Conservation (phyloP, 495 filamentous ascomycete genomes). For the Penicillium longicatenatum region DNA sequence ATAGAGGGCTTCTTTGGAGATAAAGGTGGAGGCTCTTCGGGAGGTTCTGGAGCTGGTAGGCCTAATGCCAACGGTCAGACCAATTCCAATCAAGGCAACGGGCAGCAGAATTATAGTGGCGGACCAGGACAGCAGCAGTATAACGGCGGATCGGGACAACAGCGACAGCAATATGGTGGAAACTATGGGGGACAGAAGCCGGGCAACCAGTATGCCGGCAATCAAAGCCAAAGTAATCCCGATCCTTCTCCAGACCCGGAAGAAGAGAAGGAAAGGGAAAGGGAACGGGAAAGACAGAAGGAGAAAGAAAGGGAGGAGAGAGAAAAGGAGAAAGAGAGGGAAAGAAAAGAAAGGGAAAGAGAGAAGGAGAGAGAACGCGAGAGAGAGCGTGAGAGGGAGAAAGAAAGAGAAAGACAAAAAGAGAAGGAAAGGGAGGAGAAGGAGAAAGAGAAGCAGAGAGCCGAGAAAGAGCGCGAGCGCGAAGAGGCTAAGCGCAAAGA, state of each 20-base stretch:
- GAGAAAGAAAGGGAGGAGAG: slow-evolving; percentile 12
- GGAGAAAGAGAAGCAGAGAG: slow-evolving; percentile 20
- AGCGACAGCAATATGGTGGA: slow-evolving; percentile 27
- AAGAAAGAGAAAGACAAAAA: slow-evolving; percentile 1
- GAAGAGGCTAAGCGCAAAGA: slow-evolving; percentile 64
- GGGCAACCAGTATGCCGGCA: slow-evolving; percentile 39
- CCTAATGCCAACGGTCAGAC: slow-evolving; percentile 24
- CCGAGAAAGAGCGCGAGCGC: slow-evolving; percentile 57
- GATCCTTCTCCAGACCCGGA: slow-evolving; percentile 28
- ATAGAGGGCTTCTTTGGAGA: slow-evolving; percentile 2
- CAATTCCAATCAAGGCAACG: slow-evolving; percentile 18
- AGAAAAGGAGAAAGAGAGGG: background rate
- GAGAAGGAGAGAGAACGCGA: background rate
- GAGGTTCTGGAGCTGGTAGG: slow-evolving; percentile 24
- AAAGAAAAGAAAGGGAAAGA: slow-evolving; percentile 13
- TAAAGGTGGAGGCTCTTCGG: slow-evolving; percentile 29
- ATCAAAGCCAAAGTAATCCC: slow-evolving; percentile 37
- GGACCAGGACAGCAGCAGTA: slow-evolving; percentile 23
- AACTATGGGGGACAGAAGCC: slow-evolving; percentile 30
- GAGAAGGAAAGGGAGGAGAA: slow-evolving; percentile 10
- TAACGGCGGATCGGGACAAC: slow-evolving; percentile 10
- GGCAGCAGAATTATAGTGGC: slow-evolving; percentile 20
- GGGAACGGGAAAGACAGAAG: slow-evolving; percentile 1
- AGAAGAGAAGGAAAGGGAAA: slow-evolving; percentile 11
- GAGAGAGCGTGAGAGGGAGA: slow-evolving; percentile 20